Base-by-base conservation (phyloP, 768 basidiomycete species). In the Naematelia aurantialba region DNA sequence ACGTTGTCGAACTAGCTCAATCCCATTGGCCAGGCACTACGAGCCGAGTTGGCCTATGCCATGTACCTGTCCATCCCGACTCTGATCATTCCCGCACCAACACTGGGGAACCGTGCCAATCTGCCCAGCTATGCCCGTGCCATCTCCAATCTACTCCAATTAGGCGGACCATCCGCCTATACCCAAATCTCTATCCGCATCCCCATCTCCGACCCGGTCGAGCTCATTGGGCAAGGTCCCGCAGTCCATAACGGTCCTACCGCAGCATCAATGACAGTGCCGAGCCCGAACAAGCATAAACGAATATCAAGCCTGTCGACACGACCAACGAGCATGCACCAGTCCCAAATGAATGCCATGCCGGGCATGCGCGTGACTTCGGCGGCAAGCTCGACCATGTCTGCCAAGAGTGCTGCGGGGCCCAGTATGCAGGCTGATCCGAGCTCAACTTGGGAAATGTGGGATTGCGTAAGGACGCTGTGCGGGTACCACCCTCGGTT, bases 51-150 rank as follows among this genome's bases (percentile, higher is more conserved):
- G 14, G 82, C 89, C 1, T 96, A 92, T 72, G 92, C 92, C 0
- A 85, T 90, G 0, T 97, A 99, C 78, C 85, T 99, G 63, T 88
- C 89, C 68, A 81, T 97, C 25, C 84, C 85, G 25, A 85, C 86
- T 13, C 86, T 87, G 27, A 87, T 99, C 68, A 84, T 98, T 1
- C 94, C 96, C 27, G 84, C 91, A 1, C 94, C 94, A 85, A 59
- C 86, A 87, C 74, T 86, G 1, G 68, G 65, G 49, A 75, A 77
- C 52, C 62, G 92, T 56, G 84, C 84, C 12, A 85, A 89, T 71
- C 85, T 91, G 49, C 86, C 91, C 24, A 93, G 92, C 31, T 99
- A 98, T 74, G 96, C 91, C 17, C 88, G 96, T 60, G 87, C 88
- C 46, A 83, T 99, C 73, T 82, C 86, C 19, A 89, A 87, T 68